These are phyloP conservation scores for Colletotrichum sp. DNA, from an alignment of 2,329 filamentous ascomycete genomes.

Conservation along the genomic window DNA sequence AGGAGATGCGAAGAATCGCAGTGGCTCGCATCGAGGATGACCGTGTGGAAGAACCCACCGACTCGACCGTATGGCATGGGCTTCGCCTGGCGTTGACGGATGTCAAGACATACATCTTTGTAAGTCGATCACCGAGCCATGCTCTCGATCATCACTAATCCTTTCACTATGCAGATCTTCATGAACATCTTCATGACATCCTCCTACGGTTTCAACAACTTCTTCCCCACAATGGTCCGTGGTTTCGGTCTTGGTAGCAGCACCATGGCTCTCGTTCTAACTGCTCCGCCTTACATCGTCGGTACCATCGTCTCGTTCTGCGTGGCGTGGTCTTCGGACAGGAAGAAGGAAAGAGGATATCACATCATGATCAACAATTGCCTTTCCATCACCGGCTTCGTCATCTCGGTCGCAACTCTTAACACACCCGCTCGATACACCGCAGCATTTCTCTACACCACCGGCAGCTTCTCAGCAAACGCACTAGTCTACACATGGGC, in stretches of 20 bases:
- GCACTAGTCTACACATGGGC: slow-evolving; percentile 43
- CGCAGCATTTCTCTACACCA: slow-evolving; percentile 39
- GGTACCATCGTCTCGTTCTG: slow-evolving; percentile 46
- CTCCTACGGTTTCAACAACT: slow-evolving; percentile 29
- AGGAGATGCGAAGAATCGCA: slow-evolving; percentile 28
- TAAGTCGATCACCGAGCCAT: slow-evolving; percentile 2
- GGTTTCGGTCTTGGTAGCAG: slow-evolving; percentile 33
- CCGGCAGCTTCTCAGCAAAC: slow-evolving; percentile 42
- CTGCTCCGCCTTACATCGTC: slow-evolving; percentile 50
- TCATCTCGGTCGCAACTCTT: slow-evolving; percentile 33
- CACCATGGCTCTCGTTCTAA: slow-evolving; percentile 49
- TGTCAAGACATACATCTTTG: slow-evolving; percentile 13
- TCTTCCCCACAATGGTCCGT: slow-evolving; percentile 35
- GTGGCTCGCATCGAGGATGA: slow-evolving; percentile 40
- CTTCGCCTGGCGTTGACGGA: slow-evolving; percentile 6
- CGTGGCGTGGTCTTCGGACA: slow-evolving; percentile 46
- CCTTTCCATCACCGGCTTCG: slow-evolving; percentile 42
- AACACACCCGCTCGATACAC: slow-evolving; percentile 35
- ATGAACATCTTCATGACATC: slow-evolving; percentile 32
- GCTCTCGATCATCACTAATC: slow-evolving; percentile 23
- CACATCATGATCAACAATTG: slow-evolving; percentile 43
- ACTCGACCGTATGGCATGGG: slow-evolving; percentile 12
- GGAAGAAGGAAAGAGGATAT: slow-evolving; percentile 44
- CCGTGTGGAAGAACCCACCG: slow-evolving; percentile 23
- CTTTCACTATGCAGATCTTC: slow-evolving; percentile 21